Percentiles rank a stretch among this genome's conserved stretches.
These are phyloP conservation scores for Aspergillus aculeatinus DNA, from an alignment of 2,329 filamentous ascomycete genomes.

Conservation along the genomic window DNA sequence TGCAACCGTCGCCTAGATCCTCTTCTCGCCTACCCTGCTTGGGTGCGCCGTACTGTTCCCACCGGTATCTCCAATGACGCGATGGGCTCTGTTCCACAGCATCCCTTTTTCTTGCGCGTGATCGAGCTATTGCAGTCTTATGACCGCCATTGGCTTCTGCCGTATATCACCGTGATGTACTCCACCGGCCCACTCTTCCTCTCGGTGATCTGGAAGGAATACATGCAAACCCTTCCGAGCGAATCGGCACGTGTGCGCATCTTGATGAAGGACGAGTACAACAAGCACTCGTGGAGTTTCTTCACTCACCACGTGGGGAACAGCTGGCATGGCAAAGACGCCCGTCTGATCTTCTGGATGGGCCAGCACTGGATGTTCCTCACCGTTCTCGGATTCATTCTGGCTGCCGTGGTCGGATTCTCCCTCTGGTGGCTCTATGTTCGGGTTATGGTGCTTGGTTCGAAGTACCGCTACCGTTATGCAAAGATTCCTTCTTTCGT, in stretches of 20 bases:
- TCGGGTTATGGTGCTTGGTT: conserved; percentile 44
- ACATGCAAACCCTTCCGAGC: conserved; percentile 51
- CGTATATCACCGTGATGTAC: conserved; percentile 79
- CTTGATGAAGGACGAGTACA: conserved; percentile 70
- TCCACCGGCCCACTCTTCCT: conserved; percentile 74
- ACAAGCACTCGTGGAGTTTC: conserved; percentile 67
- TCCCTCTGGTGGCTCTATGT: conserved; percentile 53
- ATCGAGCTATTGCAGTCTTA: conserved; percentile 68
- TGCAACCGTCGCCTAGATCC: conserved; percentile 68
- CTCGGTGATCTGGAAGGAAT: conserved; percentile 73
- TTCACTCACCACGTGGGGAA: conserved; percentile 66
- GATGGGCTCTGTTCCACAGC: conserved; percentile 70
- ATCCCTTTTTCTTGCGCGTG: conserved; percentile 71
- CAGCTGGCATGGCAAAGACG: conserved; percentile 65
- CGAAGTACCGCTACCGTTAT: conserved; percentile 43
- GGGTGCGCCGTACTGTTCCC: conserved; percentile 68
- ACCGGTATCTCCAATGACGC: conserved; percentile 80
- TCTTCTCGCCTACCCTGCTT: conserved; percentile 66
- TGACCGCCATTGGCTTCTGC: conserved; percentile 66
- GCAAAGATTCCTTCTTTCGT: conserved; percentile 30
- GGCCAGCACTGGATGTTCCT: conserved; percentile 57
- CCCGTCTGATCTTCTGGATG: conserved; percentile 65
- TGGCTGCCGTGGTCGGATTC: conserved; percentile 50
- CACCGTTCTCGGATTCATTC: conserved; percentile 51
- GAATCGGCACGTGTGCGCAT: conserved; percentile 60